Conservation (phyloP, 768 basidiomycete species). For the Heimioporus sp. region DNA sequence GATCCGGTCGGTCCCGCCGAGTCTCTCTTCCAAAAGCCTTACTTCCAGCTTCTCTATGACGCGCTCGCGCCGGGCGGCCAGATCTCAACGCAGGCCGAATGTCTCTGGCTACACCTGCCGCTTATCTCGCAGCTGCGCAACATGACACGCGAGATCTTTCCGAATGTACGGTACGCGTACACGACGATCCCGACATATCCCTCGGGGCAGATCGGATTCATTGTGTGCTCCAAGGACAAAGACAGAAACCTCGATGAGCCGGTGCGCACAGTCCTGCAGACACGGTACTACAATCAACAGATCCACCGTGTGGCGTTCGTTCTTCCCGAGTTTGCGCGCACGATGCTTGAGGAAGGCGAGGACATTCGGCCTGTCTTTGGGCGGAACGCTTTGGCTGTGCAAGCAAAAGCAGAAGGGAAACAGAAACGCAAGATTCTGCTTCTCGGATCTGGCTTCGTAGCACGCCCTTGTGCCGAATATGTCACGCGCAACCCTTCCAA, state of each 20-base stretch:
- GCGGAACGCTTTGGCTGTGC: conserved; percentile 47
- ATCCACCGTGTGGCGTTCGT: conserved; percentile 83
- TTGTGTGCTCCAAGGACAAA: conserved; percentile 79
- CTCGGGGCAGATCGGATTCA: conserved; percentile 95
- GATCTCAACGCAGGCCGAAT: conserved; percentile 96
- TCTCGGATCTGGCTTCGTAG: conserved; percentile 94
- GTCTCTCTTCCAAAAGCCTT: conserved; percentile 93
- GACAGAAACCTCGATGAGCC: conserved; percentile 71
- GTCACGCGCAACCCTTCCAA: conserved; percentile 79
- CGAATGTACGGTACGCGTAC: conserved; percentile 84
- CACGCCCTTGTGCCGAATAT: conserved; percentile 95
- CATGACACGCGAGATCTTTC: conserved; percentile 73
- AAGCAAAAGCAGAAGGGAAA: conserved; percentile 45
- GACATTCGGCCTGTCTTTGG: conserved; percentile 77
- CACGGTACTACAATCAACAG: conserved; percentile 81
- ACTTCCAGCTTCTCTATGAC: conserved; percentile 92
- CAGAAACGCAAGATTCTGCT: conserved; percentile 69
- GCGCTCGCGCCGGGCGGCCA: conserved; percentile 87
- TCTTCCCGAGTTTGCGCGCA: conserved; percentile 89
- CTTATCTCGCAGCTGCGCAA: conserved; percentile 76
- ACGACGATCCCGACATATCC: conserved; percentile 99
- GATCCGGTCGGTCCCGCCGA: conserved; percentile 97
- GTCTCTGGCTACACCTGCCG: conserved; percentile 89
- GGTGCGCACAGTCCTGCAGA: conserved; percentile 64
- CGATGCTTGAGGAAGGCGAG: conserved; percentile 68